Evolutionary conservation across 805 yeast species (phyloP), one percentile per base, ranked within the genome.

Genomic region (Pachysolen tannophilus): DNA sequence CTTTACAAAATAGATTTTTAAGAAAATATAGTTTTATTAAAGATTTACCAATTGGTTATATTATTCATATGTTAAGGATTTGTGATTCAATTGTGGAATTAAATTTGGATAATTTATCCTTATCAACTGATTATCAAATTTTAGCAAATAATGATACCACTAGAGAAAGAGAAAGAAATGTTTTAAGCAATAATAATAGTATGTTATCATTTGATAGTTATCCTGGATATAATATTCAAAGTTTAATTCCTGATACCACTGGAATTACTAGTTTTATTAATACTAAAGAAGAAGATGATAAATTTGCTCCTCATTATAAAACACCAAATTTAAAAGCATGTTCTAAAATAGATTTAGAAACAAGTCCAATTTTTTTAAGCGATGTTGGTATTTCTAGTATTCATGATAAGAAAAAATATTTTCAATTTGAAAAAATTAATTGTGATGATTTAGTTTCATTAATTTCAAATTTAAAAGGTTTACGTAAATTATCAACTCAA

Each of bases 41-140:
- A 44, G 96, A 86, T 52, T 51, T 86, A 6, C 96, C 96, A 1
- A 58, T 80, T 20, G 96, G 95, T 0, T 74, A 75, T 42, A 48
- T 87, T 8, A 49, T 86, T 10, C 94, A 83, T 51, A 48, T 85
- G 25, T 49, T 86, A 26, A 68, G 67, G n/a, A 58, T 72, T 23
- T 87, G 95, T 49, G 75, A 75, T 10, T 78, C 81, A 44, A 46
- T 86, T 25, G 56, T 50, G 11, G 46, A 57, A 3, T 45, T 86
- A 17, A 67, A 86, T 46, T 53, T 86, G n/a, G 75, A 75, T 5
- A 68, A 69, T 32, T 45, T 85, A 6, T 69, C 82, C 1, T 57
- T 84, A 8, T 78, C 84, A 5, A 60, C 65, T 11, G 96, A 86
- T 56, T 85, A 79, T 48, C 67, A 71, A 40, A 60, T 78, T 30